These are phyloP conservation scores for Plenodomus biglobosus DNA, from an alignment of 2,329 filamentous ascomycete genomes.

Conservation along the genomic window DNA sequence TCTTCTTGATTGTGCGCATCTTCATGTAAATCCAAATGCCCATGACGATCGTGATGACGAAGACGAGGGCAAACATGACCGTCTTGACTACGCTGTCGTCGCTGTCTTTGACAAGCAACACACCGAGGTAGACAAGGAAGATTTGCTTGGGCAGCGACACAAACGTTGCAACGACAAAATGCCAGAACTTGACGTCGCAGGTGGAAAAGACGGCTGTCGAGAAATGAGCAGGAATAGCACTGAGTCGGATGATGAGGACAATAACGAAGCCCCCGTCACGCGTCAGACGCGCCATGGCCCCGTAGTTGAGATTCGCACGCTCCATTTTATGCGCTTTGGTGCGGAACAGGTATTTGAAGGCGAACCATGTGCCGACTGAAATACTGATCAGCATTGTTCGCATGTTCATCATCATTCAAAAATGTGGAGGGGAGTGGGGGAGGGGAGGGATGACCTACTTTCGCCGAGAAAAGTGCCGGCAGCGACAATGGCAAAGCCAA, in stretches of 20 bases:
- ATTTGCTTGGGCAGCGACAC: constrained; percentile 41
- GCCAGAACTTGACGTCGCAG: constrained; percentile 42
- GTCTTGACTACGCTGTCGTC: constrained; percentile 29
- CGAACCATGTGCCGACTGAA: constrained; percentile 41
- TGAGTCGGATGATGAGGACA: constrained; percentile 39
- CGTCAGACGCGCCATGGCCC: constrained; percentile 39
- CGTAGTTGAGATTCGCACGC: constrained; percentile 41
- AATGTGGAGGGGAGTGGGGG: not conserved
- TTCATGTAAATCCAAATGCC: constrained; percentile 39
- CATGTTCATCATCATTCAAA: not conserved
- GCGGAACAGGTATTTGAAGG: constrained; percentile 38
- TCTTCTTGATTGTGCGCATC: constrained; percentile 37
- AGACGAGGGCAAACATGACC: constrained; percentile 34
- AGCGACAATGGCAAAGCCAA: constrained; percentile 39
- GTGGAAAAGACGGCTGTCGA: constrained; percentile 41
- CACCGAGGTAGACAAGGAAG: constrained; percentile 41
- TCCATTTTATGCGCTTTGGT: constrained; percentile 36
- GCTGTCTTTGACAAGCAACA: constrained; percentile 34
- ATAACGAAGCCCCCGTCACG: constrained; percentile 41
- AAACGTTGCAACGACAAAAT: constrained; percentile 39
- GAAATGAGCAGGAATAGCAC: constrained; percentile 40
- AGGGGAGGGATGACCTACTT: constrained; percentile 17
- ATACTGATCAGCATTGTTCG: constrained; percentile 14
- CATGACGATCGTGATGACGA: constrained; percentile 34
- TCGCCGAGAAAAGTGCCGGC: constrained; percentile 41